These are phyloP conservation scores for Abrus precatorius DNA, from an alignment of 306 rosid genomes.

Conservation along the genomic window DNA sequence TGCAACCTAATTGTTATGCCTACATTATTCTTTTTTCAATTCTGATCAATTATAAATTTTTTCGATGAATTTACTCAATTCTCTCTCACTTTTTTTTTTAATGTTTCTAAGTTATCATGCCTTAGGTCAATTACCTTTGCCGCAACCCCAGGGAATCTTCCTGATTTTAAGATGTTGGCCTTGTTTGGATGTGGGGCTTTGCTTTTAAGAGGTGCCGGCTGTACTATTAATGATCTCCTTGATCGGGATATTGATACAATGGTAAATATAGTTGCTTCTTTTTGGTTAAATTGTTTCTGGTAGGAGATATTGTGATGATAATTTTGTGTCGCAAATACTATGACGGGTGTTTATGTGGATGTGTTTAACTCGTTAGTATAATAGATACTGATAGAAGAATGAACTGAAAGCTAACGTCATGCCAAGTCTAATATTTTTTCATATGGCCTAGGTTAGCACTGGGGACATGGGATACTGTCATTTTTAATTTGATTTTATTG, in stretches of 20 bases:
- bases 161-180: constrained; percentile 77
- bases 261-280: constrained; percentile 52
- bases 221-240: constrained; percentile 87
- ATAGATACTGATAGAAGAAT: constrained; percentile 8
- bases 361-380: constrained; percentile 2
- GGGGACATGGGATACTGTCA: constrained; percentile 24
- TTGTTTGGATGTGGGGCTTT: constrained; percentile 88
- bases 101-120: constrained; percentile 28
- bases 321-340: constrained; percentile 32
- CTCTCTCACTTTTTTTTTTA: background rate
- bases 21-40: background rate
- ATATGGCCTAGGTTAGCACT: background rate
- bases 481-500: constrained; percentile 19
- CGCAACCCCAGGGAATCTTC: constrained; percentile 79
- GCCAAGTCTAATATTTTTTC: constrained; percentile 23
- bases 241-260: constrained; percentile 83
- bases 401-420: constrained; percentile 35
- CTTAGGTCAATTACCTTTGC: constrained; percentile 90
- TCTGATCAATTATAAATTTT: constrained; percentile 1
- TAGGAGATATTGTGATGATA: background rate
- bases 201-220: constrained; percentile 91
- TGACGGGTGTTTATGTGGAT: constrained; percentile 22
- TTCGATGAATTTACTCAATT: constrained; percentile 11
- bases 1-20: background rate
- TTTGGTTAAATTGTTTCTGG: constrained; percentile 19